phyloP scores from a whole-genome alignment of 2,329 filamentous ascomycete genomes.

The Metarhizium sp. region DNA sequence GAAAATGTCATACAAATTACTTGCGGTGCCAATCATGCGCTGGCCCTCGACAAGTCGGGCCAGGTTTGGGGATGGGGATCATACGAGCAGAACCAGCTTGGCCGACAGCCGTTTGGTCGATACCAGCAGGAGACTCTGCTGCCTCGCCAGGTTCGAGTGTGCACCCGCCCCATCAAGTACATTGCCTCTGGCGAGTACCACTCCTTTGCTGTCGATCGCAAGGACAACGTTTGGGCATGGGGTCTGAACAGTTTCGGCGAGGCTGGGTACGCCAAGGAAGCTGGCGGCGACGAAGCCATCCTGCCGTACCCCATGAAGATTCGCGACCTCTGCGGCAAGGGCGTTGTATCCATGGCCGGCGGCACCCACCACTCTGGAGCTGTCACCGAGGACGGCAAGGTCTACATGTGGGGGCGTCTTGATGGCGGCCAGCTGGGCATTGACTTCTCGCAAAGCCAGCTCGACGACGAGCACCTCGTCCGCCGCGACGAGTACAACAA shows the following conservation, averaged over 20 bases:
- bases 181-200: slow-evolving; percentile 66
- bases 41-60: slow-evolving; percentile 57
- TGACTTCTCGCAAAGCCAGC: slow-evolving; percentile 34
- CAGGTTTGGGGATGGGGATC: slow-evolving; percentile 63
- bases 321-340: slow-evolving; percentile 49
- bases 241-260: slow-evolving; percentile 83
- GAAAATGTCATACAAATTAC: slow-evolving; percentile 57
- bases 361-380: slow-evolving; percentile 67
- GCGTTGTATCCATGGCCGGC: slow-evolving; percentile 61
- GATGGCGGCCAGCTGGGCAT: slow-evolving; percentile 47
- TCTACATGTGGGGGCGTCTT: slow-evolving; percentile 51
- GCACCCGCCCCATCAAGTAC: slow-evolving; percentile 48
- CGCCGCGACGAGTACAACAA: slow-evolving; percentile 53
- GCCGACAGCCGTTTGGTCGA: slow-evolving; percentile 50
- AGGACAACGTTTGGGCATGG: slow-evolving; percentile 69
- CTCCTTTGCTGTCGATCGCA: slow-evolving; percentile 67
- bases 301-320: slow-evolving; percentile 65
- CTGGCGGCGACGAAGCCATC: slow-evolving; percentile 46
- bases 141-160: slow-evolving; percentile 47
- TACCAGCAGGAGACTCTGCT: slow-evolving; percentile 53
- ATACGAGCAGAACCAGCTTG: slow-evolving; percentile 56
- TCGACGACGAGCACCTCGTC: slow-evolving; percentile 36
- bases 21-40: slow-evolving; percentile 61
- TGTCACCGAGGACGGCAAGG: slow-evolving; percentile 44
- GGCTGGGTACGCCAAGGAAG: slow-evolving; percentile 55